A percentile compares a stretch with the other conserved stretches of the same genome.
Conservation (phyloP, 805 yeast species). For the Ogataea pilisensis region DNA sequence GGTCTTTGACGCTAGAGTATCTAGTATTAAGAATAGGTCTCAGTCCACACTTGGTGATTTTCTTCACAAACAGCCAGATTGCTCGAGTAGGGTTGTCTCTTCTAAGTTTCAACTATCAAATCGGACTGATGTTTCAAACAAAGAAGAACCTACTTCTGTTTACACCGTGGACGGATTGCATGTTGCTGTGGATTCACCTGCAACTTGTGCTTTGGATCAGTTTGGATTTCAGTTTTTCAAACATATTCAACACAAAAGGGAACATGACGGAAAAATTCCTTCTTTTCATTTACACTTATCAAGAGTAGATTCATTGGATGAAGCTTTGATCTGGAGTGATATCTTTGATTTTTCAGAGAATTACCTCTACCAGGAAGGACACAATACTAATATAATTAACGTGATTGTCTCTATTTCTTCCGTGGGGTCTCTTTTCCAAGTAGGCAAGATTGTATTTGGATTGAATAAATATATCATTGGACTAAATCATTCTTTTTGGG, state of each 20-base stretch:
- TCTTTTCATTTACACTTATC: background rate
- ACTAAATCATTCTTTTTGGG: background rate
- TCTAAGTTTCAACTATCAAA: too few species aligned
- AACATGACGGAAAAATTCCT: background rate
- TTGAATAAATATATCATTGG: background rate
- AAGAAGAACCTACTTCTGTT: too few species aligned
- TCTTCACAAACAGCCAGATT: background rate
- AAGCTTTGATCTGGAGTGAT: slow-evolving; percentile 1
- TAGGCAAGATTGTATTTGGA: background rate
- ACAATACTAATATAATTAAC: background rate
- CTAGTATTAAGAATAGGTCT: background rate
- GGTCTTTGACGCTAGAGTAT: background rate
- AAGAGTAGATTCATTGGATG: background rate
- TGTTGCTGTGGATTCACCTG: background rate
- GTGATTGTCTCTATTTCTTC: background rate
- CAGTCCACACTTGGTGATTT: background rate
- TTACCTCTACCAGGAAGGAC: background rate
- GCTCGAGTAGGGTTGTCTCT: too few species aligned
- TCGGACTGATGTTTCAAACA: too few species aligned
- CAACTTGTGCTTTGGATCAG: background rate
- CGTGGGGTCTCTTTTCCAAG: background rate
- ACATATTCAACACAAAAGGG: background rate
- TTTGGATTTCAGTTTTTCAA: background rate
- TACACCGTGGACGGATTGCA: background rate
- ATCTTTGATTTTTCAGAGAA: slow-evolving; percentile 3